These are phyloP conservation scores for Ascochyta lentis DNA, from an alignment of 2,329 filamentous ascomycete species.

Conservation along the genomic window DNA sequence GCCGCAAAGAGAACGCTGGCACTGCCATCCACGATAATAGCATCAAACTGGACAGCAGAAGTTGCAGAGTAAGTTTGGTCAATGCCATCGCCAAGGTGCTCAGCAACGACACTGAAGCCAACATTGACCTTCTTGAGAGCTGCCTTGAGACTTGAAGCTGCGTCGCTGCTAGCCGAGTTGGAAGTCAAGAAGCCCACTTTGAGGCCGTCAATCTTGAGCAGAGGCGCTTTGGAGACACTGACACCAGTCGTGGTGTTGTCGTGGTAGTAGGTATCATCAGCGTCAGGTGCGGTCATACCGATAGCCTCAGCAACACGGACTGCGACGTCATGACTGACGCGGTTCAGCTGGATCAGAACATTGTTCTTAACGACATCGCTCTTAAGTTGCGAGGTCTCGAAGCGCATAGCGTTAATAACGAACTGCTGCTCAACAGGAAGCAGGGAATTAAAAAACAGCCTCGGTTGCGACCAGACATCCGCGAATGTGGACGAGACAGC, in stretches of 20 bases:
- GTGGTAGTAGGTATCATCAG: slow-evolving; percentile 72
- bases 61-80: slow-evolving; percentile 70
- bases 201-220: slow-evolving; percentile 68
- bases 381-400: slow-evolving; percentile 69
- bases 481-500: slow-evolving; percentile 67
- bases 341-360: slow-evolving; percentile 72
- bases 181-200: slow-evolving; percentile 69
- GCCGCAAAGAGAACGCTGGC: slow-evolving; percentile 62
- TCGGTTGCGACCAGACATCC: slow-evolving; percentile 76
- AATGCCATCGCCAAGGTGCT: slow-evolving; percentile 61
- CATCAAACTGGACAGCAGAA: slow-evolving; percentile 68
- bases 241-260: slow-evolving; percentile 69
- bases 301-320: slow-evolving; percentile 67
- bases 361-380: slow-evolving; percentile 67
- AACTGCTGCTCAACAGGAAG: slow-evolving; percentile 71
- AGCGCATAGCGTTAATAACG: slow-evolving; percentile 74
- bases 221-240: slow-evolving; percentile 63
- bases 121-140: slow-evolving; percentile 61
- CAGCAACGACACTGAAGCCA: slow-evolving; percentile 65
- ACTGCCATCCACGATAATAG: slow-evolving; percentile 66
- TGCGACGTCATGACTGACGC: slow-evolving; percentile 71
- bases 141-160: slow-evolving; percentile 61
- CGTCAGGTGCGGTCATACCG: slow-evolving; percentile 63
- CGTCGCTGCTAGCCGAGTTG: slow-evolving; percentile 50
- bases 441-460: slow-evolving; percentile 77